Evolutionary conservation across 768 basidiomycete species (phyloP), one percentile per base, ranked within the genome.

Genomic region (Auricularia sp.): DNA sequence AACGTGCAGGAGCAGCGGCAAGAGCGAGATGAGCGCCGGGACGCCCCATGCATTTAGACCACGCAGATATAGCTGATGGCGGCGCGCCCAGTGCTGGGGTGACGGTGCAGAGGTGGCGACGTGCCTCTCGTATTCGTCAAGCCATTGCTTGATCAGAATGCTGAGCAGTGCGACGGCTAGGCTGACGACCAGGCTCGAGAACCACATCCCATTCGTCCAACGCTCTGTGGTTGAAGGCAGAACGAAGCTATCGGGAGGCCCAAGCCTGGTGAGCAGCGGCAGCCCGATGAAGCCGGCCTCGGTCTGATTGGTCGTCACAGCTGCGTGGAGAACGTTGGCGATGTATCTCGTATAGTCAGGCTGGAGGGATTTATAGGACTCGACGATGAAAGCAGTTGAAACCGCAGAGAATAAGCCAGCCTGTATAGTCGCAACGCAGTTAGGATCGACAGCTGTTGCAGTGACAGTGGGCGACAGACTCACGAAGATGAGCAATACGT

Each of bases 401-500:
- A 65, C 62, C 16, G 65, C 65, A 39, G 65, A 65, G 42, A 65
- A 65, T 35, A 65, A 35, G 47, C 65, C 65, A 21, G 65, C 65
- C 65, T 65, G 33, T 18, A 7, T 7, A 14, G 39, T 7, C 13
- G 29, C 29, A 29, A 42, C 39, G 8, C 13, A 14, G 13, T 42
- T 7, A 39, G 16, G 1, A 42, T 10, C 33, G 14, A 29, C n/a
- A 14, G 18, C 51, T 24, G 16, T 13, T 14, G n/a, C 29, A 29
- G 29, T 29, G 29, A 29, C 29, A 3, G 29, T 21, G 4, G 14
- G 35, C 33, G 7, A 6, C 7, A 36, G 29, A 37, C 35, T 21
- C 18, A 68, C 65, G 39, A 68, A 65, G 6, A 67, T 63, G 36
- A 68, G 65, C 16, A 67, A 42, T 7, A 64, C 66, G 51, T 68